Evolutionary conservation across 2,329 filamentous ascomycete genomes (phyloP), one percentile per base, ranked within the genome.

Genomic region (Monosporascus ibericus): DNA sequence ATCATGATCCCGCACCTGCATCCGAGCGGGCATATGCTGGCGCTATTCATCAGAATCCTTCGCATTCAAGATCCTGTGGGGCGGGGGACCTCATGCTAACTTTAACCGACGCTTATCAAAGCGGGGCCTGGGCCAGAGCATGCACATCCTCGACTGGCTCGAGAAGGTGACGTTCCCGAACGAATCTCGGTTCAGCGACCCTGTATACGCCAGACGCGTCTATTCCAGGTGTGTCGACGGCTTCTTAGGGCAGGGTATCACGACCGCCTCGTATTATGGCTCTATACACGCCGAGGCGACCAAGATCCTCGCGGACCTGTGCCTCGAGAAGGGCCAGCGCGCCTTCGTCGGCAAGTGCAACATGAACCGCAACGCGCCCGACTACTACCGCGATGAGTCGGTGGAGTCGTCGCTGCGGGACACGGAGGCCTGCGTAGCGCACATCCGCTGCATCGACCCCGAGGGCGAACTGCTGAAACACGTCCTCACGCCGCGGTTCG

Each of bases 261-360:
- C 82, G 3, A 84, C 80, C 2, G 82, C 81, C 0, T 76, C 77
- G 5, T 85, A 85, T 68, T 85, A 84, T 59, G 75, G 74, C 37
- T 81, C 78, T 2, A 68, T 75, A 34, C 82, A 85, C 59, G 74
- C 71, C 11, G 73, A 75, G 44, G 81, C 81, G 0, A 85, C 82
- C 1, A 73, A 74, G 42, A 75, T 81, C 22, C 71, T 86, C 6
- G 81, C 80, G 2, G 75, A 83, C 18, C 67, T 73, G 1, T 84
- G 81, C 55, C 61, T 76, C 1, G 60, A 66, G 5, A 72, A 73
- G 56, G 80, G 81, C 8, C 82, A 85, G 67, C 71, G 82, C 14
- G 81, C 81, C 0, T 71, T 85, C 17, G 74, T 85, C 0, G 82
- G 82, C 1, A 85, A 85, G 63, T 82, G 80, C 68, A 82, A 82